A percentile compares a stretch with the other conserved stretches of the same genome.
Evolutionary conservation across 2,329 filamentous ascomycete species (phyloP).

Genomic region (Tolypocladium nubicola): DNA sequence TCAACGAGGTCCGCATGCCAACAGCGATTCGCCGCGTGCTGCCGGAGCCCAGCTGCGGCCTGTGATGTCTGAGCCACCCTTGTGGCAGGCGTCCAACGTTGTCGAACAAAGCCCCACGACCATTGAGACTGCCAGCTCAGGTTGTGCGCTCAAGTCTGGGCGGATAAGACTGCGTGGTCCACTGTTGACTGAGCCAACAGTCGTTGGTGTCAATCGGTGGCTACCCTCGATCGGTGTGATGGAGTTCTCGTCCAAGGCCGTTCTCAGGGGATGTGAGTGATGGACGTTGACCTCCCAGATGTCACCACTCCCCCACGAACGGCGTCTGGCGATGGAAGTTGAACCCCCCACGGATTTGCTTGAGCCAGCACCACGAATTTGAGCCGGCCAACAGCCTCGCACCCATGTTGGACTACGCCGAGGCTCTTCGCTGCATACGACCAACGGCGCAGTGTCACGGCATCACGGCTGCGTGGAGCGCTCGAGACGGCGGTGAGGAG

Average conservation of each 20-base stretch:
- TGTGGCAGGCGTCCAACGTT: conserved; percentile 45
- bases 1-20: conserved; percentile 35
- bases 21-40: conserved; percentile 33
- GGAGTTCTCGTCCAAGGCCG: neutral
- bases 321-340: no score
- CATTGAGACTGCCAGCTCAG: conserved; percentile 53
- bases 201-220: no score
- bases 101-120: conserved; percentile 55
- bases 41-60: conserved; percentile 17
- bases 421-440: neutral
- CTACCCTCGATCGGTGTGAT: neutral
- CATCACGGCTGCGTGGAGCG: neutral
- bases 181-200: neutral
- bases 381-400: no score
- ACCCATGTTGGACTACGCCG: no score
- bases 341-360: no score
- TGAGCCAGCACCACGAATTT: no score
- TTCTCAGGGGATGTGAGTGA: neutral
- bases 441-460: neutral
- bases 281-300: neutral
- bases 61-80: conserved; percentile 15
- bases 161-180: conserved; percentile 36
- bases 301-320: no score
- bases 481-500: neutral
- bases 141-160: conserved; percentile 47